Percentiles rank a stretch among this genome's conserved stretches.
Evolutionary conservation across 1,139 yeast species (phyloP).

Genomic region (Lodderomyces theae): DNA sequence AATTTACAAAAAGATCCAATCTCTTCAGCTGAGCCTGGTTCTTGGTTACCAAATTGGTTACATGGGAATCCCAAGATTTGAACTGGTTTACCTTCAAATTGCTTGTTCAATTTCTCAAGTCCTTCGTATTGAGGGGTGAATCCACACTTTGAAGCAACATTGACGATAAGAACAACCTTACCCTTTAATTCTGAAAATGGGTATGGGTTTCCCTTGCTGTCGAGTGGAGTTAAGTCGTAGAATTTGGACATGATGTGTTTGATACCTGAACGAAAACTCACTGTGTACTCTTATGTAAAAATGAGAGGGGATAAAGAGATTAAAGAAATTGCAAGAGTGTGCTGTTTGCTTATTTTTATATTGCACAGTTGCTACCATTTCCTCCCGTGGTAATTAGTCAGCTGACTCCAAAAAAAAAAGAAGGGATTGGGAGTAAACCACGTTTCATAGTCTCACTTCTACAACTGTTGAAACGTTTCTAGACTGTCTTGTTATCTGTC

Average conservation of each 20-base stretch:
- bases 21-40: slow-evolving; percentile 43
- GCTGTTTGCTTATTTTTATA: neutral
- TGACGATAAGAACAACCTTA: slow-evolving; percentile 86
- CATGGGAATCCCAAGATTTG: slow-evolving; percentile 87
- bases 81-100: slow-evolving; percentile 64
- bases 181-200: slow-evolving; percentile 74
- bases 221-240: slow-evolving; percentile 41
- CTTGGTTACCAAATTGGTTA: slow-evolving; percentile 62
- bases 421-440: too few species aligned
- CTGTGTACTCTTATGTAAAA: neutral
- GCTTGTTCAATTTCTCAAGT: slow-evolving; percentile 76
- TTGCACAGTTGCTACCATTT: neutral
- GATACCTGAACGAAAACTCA: neutral
- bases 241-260: slow-evolving; percentile 30
- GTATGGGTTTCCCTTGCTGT: slow-evolving; percentile 55
- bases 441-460: too few species aligned
- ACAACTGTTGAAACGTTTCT: too few species aligned
- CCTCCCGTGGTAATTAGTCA: too few species aligned
- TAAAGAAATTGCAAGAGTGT: too few species aligned
- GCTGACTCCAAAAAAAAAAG: too few species aligned
- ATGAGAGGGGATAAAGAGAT: neutral
- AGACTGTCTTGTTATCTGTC: too few species aligned
- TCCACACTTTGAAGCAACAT: slow-evolving; percentile 91
- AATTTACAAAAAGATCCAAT: slow-evolving; percentile 39
- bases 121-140: slow-evolving; percentile 81